These are phyloP conservation scores for Penicillium sp. DNA, from an alignment of 2,329 filamentous ascomycete species.

Conservation along the genomic window DNA sequence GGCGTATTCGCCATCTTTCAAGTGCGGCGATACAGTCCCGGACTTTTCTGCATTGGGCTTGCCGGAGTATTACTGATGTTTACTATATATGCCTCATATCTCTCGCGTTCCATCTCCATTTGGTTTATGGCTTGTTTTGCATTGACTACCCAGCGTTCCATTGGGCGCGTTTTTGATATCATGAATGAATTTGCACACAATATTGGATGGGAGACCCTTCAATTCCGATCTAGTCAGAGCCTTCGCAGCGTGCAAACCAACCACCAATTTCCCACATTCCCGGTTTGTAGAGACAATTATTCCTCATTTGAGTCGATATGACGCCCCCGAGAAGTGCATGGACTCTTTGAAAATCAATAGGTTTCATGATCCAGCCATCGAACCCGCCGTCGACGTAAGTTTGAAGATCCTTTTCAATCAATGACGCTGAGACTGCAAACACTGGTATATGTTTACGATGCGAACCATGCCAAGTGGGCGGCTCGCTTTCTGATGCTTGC, in stretches of 20 bases:
- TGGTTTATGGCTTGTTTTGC: background rate
- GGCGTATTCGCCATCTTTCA: slow-evolving; percentile 68
- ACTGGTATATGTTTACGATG: slow-evolving; percentile 61
- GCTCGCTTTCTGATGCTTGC: slow-evolving; percentile 41
- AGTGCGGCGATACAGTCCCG: slow-evolving; percentile 55
- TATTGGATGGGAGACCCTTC: slow-evolving; percentile 9
- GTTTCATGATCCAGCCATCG: slow-evolving; percentile 89
- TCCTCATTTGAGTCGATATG: slow-evolving; percentile 56
- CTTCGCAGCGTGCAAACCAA: slow-evolving; percentile 61
- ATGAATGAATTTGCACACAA: too few relatives aligned
- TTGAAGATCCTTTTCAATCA: slow-evolving; percentile 66
- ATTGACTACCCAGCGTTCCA: too few relatives aligned
- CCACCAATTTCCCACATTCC: slow-evolving; percentile 83
- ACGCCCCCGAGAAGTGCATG: slow-evolving; percentile 68
- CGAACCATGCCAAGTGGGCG: background rate
- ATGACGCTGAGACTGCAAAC: slow-evolving; percentile 81
- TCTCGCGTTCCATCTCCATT: background rate
- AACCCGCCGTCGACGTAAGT: slow-evolving; percentile 75
- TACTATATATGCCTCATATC: background rate
- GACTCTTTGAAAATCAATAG: slow-evolving; percentile 75
- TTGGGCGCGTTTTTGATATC: too few relatives aligned
- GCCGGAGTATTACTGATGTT: slow-evolving; percentile 43
- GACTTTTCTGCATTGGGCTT: slow-evolving; percentile 46
- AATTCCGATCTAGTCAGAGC: background rate
- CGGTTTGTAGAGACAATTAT: slow-evolving; percentile 63